These are phyloP conservation scores for Neonectria magnoliae DNA, from an alignment of 2,329 filamentous ascomycete species.

Conservation along the genomic window DNA sequence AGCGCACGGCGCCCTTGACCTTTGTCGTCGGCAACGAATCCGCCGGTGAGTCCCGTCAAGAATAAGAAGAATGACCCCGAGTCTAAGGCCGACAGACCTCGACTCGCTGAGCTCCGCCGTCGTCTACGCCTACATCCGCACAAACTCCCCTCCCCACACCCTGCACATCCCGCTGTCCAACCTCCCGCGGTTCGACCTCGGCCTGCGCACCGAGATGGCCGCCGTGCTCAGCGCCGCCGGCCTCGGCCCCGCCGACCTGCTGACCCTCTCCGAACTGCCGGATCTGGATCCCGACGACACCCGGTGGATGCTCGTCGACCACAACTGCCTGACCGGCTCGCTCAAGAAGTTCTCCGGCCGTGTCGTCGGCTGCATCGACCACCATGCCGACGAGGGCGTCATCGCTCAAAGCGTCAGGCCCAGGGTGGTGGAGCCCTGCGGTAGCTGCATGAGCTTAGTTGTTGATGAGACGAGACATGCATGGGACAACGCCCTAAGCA, in stretches of 20 bases:
- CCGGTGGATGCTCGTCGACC: constrained; percentile 80
- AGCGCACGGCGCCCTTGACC: constrained; percentile 60
- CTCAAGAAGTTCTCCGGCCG: constrained; percentile 62
- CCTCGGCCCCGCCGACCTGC: constrained; percentile 68
- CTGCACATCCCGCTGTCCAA: constrained; percentile 80
- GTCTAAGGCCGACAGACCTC: constrained; percentile 64
- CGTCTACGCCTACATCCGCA: constrained; percentile 78
- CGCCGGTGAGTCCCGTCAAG: constrained; percentile 58
- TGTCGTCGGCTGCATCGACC: constrained; percentile 77
- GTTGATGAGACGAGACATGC: constrained; percentile 64
- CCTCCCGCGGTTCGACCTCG: constrained; percentile 73
- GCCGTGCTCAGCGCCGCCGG: constrained; percentile 71
- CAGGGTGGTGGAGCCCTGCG: constrained; percentile 71
- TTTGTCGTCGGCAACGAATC: constrained; percentile 76
- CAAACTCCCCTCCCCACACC: constrained; percentile 61
- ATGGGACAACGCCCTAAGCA: constrained; percentile 66
- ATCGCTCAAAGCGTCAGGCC: constrained; percentile 61
- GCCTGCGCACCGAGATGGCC: constrained; percentile 76
- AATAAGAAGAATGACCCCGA: neutral
- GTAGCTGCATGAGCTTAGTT: constrained; percentile 79
- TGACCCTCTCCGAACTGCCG: constrained; percentile 67
- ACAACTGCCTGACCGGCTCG: constrained; percentile 75
- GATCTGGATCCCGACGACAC: constrained; percentile 65
- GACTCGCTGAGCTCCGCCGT: constrained; percentile 82
- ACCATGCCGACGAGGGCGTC: constrained; percentile 77